phyloP scores from a whole-genome alignment of 2,329 filamentous ascomycete genomes.

The Tolypocladium tundrense region DNA sequence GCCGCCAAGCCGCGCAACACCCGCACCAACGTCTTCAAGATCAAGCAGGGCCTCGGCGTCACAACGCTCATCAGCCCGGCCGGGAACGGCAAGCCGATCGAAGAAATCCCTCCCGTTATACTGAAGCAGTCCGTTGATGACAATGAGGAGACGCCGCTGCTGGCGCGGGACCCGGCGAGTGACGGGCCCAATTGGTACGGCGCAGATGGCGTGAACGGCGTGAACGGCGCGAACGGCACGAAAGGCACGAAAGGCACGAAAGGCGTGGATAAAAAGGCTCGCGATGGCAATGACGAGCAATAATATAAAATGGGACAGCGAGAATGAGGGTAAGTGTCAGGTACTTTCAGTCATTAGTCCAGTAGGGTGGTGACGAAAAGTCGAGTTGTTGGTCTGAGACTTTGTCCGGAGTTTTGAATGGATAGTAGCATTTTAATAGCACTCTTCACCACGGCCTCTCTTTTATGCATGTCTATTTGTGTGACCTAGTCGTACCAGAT shows the following conservation, averaged over 20 bases:
- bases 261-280: neutral
- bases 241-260: neutral
- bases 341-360: neutral
- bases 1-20: slow-evolving; percentile 53
- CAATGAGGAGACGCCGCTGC: slow-evolving; percentile 8
- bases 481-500: slow-evolving; percentile 66
- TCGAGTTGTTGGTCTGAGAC: neutral
- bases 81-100: slow-evolving; percentile 2
- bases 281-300: neutral
- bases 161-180: slow-evolving; percentile 1
- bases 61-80: slow-evolving; percentile 5
- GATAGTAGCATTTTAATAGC: neutral
- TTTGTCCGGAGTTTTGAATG: neutral
- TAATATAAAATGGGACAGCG: neutral
- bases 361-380: neutral
- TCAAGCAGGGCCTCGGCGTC: slow-evolving; percentile 37
- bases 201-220: slow-evolving; percentile 3
- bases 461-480: neutral
- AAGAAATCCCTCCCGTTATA: slow-evolving; percentile 1
- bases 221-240: neutral
- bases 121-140: neutral
- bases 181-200: slow-evolving; percentile 6
- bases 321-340: neutral
- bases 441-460: neutral
- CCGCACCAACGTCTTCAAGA: slow-evolving; percentile 53